Percentiles rank a stretch among this genome's conserved stretches.
Evolutionary conservation across 73 alveolate species (phyloP).

Genomic region (Paramecium biaurelia): DNA sequence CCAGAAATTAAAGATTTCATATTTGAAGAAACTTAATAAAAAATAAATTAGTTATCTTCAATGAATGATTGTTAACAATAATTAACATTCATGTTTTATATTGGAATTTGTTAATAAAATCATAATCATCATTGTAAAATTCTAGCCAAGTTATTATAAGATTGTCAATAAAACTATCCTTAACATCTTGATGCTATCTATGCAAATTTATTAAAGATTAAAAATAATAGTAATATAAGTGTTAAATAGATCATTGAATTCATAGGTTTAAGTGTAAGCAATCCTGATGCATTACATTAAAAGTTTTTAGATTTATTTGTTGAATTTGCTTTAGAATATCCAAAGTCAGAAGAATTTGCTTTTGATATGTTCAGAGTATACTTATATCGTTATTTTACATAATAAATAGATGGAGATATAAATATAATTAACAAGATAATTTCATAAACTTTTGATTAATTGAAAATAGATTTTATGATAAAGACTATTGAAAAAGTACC

Average conservation of each 20-base stretch:
- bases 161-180: not conserved
- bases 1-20: not conserved
- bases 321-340: not conserved
- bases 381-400: not conserved
- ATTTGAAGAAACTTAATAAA: not conserved
- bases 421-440: not conserved
- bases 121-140: not conserved
- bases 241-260: not conserved
- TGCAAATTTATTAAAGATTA: not conserved
- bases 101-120: not conserved
- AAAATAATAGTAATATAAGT: not conserved
- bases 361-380: not conserved
- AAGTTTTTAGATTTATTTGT: not conserved
- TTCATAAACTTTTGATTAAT: not conserved
- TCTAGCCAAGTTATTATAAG: not conserved
- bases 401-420: not conserved
- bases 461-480: not conserved
- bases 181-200: not conserved
- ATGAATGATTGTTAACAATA: not conserved
- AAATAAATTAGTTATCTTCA: not conserved
- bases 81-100: not conserved
- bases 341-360: not conserved
- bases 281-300: not conserved
- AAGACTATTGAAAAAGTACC: not conserved
- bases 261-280: not conserved